Percentiles rank a stretch among this genome's conserved stretches.
Conservation (phyloP, 176 grass and related monocot species). For the Stipa capillata region DNA sequence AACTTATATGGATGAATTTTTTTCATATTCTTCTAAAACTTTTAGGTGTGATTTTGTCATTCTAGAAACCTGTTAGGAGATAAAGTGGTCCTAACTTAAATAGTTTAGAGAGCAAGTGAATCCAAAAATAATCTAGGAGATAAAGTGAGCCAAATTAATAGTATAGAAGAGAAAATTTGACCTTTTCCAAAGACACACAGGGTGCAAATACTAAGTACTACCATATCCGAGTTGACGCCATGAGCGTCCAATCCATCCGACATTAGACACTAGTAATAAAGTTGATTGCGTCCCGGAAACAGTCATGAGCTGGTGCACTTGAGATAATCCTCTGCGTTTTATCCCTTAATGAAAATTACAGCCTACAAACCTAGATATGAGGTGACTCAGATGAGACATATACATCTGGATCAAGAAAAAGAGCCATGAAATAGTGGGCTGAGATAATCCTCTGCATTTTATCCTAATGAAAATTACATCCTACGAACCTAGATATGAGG, state of each 20-base stretch:
- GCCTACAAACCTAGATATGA: not conserved
- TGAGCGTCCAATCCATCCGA: too few relatives aligned
- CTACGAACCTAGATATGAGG: not conserved
- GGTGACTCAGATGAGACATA: not conserved
- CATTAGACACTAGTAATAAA: not conserved
- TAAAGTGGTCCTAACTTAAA: too few relatives aligned
- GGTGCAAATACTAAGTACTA: not conserved
- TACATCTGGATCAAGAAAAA: not conserved
- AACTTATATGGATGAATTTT: too few relatives aligned
- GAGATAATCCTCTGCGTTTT: not conserved
- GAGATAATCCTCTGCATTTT: not conserved
- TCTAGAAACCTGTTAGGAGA: too few relatives aligned
- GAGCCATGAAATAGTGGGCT: not conserved
- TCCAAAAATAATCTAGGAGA: too few relatives aligned
- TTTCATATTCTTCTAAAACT: too few relatives aligned
- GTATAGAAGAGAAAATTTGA: too few relatives aligned
- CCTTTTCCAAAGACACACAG: not conserved
- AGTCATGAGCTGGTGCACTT: not conserved
- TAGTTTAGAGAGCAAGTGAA: too few relatives aligned
- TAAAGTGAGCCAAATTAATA: too few relatives aligned
- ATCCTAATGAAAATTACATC: not conserved
- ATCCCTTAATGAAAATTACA: not conserved
- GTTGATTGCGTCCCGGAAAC: not conserved
- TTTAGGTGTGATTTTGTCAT: too few relatives aligned
- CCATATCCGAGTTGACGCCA: too few relatives aligned